Base-by-base conservation (phyloP, 768 basidiomycete species). In the Chiua virens region DNA sequence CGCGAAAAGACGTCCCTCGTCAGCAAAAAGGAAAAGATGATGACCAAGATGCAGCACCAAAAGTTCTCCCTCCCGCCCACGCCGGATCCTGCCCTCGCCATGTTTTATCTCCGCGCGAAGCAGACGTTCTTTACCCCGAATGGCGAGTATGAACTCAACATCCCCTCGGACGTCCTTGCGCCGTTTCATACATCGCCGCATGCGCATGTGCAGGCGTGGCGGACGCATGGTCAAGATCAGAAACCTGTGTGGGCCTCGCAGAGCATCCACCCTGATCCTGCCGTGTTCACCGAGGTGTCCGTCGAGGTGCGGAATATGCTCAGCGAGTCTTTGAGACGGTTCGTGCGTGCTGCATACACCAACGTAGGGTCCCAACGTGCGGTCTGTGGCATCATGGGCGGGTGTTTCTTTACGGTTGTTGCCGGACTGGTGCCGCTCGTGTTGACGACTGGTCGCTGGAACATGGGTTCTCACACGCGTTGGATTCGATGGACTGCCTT, bases 21-120 rank as follows among this genome's bases (percentile, higher is more conserved):
- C 28, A 65, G 23, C 72, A 75, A 50, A 73, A 78, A 80, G 74
- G 76, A 68, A 67, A 48, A 70, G 67, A 14, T 69, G 68, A 18
- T 56, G 60, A 35, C 72, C 67, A 55, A 70, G 65, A 28, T 73
- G 63, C 54, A 66, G 52, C 54, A 66, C 69, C 55, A 60, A 61
- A 21, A 62, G 56, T 66, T 64, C 20, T 32, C 51, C 5, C 54
- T 66, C 5, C 73, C 76, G 0, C 60, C 75, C 3, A 57, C 64
- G 3, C 78, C 75, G 25, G 73, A 75, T 43, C 79, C 80, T 0
- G 68, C 82, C 5, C 73, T 91, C 43, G 80, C 86, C 53, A 78
- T 86, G 73, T 91, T 89, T 69, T 92, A 87, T 62, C 73, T 80
- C 4, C 83, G 88, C 34, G 89, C 89, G 10, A 89, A 89, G 58